phyloP scores from a whole-genome alignment of 345 rosid species.

The Laguncularia racemosa region DNA sequence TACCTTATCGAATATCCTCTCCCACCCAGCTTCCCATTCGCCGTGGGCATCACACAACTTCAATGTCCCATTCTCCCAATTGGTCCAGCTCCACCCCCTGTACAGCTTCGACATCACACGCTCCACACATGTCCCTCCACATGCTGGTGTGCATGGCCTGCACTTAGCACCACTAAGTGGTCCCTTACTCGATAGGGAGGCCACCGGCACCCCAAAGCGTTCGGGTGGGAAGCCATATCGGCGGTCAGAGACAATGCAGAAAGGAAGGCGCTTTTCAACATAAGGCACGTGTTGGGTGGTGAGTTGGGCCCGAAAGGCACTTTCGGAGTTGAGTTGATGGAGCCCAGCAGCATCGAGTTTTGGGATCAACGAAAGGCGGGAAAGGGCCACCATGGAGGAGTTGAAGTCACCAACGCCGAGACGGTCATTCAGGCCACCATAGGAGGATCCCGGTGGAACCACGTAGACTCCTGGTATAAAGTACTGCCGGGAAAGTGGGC shows the following conservation, averaged over 20 bases:
- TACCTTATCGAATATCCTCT: constrained; percentile 41
- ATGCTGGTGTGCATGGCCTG: constrained; percentile 65
- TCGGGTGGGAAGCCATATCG: constrained; percentile 56
- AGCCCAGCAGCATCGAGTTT: constrained; percentile 51
- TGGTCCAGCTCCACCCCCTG: constrained; percentile 82
- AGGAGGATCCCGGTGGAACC: constrained; percentile 81
- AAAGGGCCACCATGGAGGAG: constrained; percentile 59
- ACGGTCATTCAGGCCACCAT: constrained; percentile 91
- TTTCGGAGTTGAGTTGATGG: constrained; percentile 67
- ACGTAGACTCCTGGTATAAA: constrained; percentile 54
- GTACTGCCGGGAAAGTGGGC: constrained; percentile 42
- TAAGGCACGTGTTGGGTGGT: constrained; percentile 34
- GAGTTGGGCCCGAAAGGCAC: constrained; percentile 82
- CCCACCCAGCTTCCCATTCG: constrained; percentile 72
- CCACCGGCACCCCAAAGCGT: constrained; percentile 70
- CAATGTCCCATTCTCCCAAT: constrained; percentile 65
- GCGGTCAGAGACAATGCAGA: constrained; percentile 69
- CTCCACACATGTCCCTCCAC: constrained; percentile 54
- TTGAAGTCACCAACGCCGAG: constrained; percentile 73
- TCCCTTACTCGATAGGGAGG: constrained; percentile 60
- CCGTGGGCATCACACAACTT: constrained; percentile 66
- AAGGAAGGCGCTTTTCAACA: constrained; percentile 45
- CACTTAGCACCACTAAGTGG: constrained; percentile 98
- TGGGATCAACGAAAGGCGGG: constrained; percentile 76
- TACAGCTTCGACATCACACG: constrained; percentile 41